A percentile compares a stretch with the other conserved stretches of the same genome.
Conservation (phyloP, 2,329 filamentous ascomycete species). For the Sphaerulina populicola region DNA sequence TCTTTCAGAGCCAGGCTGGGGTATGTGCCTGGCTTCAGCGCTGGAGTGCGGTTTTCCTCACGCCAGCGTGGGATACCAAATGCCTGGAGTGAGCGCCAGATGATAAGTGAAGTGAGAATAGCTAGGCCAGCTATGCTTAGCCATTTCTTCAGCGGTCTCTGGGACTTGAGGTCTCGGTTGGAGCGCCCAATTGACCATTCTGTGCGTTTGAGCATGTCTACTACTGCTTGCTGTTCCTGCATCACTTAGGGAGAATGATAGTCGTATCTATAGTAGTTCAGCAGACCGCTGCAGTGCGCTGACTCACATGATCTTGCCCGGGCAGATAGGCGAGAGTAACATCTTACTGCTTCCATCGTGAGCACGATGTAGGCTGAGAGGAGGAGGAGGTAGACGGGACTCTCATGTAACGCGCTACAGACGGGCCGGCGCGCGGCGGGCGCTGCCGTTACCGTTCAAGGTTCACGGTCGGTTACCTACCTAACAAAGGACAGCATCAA, state of each 20-base stretch:
- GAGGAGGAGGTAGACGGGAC: not conserved
- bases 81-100: not conserved
- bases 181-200: not conserved
- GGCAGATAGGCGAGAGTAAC: not conserved
- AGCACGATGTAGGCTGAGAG: not conserved
- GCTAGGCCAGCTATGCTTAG: not conserved
- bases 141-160: not conserved
- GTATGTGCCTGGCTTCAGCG: too few relatives aligned
- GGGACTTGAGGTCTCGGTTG: not conserved
- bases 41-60: too few relatives aligned
- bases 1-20: conserved; percentile 11
- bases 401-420: not conserved
- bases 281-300: too few relatives aligned
- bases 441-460: not conserved
- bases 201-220: not conserved
- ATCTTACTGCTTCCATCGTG: too few relatives aligned
- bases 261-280: too few relatives aligned
- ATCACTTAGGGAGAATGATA: too few relatives aligned
- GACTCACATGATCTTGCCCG: not conserved
- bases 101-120: too few relatives aligned
- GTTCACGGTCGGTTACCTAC: not conserved
- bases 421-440: too few relatives aligned
- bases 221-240: not conserved
- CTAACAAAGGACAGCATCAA: not conserved
- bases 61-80: not conserved